Conservation (phyloP, 345 rosid genomes). For the Gossypium stocksii region DNA sequence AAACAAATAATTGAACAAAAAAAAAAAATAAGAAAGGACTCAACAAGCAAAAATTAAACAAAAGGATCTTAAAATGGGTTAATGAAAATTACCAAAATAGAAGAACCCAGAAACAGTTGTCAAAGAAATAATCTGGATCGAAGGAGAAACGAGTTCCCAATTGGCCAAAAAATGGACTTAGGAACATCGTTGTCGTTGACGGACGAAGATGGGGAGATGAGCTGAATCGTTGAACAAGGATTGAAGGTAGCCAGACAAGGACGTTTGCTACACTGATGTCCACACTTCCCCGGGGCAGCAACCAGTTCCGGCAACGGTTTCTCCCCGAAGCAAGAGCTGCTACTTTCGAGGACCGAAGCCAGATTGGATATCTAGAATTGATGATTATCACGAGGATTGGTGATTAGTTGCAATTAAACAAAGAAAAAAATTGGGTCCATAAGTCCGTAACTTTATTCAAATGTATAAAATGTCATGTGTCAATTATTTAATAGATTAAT, state of each 20-base stretch:
- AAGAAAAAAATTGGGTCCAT: too few relatives aligned
- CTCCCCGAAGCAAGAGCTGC: slow-evolving; percentile 69
- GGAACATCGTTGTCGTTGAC: slow-evolving; percentile 28
- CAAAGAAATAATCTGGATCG: slow-evolving; percentile 21
- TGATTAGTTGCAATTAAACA: too few relatives aligned
- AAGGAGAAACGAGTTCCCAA: slow-evolving; percentile 13
- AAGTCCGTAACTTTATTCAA: too few relatives aligned
- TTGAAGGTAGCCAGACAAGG: slow-evolving; percentile 70
- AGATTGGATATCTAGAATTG: slow-evolving; percentile 77
- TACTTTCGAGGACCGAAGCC: slow-evolving; percentile 86
- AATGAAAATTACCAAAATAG: slow-evolving; percentile 23
- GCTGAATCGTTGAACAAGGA: slow-evolving; percentile 51
- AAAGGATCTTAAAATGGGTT: slow-evolving; percentile 17
- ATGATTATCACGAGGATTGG: slow-evolving; percentile 20
- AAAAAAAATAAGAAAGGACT: too few relatives aligned
- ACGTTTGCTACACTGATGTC: slow-evolving; percentile 92
- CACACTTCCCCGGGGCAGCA: slow-evolving; percentile 40
- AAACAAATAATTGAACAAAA: too few relatives aligned
- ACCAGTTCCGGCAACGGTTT: slow-evolving; percentile 36
- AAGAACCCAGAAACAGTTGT: slow-evolving; percentile 18
- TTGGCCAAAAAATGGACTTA: slow-evolving; percentile 1
- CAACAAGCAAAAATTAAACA: not conserved
- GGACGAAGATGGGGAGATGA: slow-evolving; percentile 37
- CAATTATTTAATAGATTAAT: too few relatives aligned
- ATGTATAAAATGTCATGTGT: too few relatives aligned